These are phyloP conservation scores for Apiospora rasikravindrae DNA, from an alignment of 2,329 filamentous ascomycete species.

Conservation along the genomic window DNA sequence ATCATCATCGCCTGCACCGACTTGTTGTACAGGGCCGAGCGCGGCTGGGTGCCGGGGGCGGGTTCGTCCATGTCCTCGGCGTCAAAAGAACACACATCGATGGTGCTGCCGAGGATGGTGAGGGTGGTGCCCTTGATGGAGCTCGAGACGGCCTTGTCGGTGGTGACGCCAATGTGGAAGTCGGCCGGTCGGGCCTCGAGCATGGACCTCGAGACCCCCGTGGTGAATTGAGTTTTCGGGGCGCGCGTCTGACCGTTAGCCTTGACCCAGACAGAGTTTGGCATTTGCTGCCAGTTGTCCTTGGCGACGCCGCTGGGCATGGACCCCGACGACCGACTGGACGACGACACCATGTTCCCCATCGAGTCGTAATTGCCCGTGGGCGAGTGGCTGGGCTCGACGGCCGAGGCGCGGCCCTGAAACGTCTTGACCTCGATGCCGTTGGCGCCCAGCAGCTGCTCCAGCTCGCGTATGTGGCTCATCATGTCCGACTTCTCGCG, in stretches of 20 bases:
- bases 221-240: conserved; percentile 33
- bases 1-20: conserved; percentile 74
- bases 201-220: conserved; percentile 29
- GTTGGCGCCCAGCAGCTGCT: conserved; percentile 65
- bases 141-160: conserved; percentile 69
- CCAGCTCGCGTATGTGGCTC: conserved; percentile 69
- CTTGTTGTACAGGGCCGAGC: conserved; percentile 66
- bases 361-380: conserved; percentile 16
- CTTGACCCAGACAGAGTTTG: conserved; percentile 42
- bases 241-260: conserved; percentile 24
- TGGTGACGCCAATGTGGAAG: conserved; percentile 69
- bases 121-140: conserved; percentile 77
- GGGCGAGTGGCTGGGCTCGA: conserved; percentile 29
- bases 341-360: not conserved
- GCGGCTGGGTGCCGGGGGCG: conserved; percentile 45
- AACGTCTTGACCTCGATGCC: conserved; percentile 66
- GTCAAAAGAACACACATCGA: conserved; percentile 77
- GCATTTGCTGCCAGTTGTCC: conserved; percentile 43
- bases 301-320: conserved; percentile 23
- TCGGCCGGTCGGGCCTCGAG: conserved; percentile 57
- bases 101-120: conserved; percentile 79
- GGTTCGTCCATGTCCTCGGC: conserved; percentile 70
- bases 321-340: conserved; percentile 1
- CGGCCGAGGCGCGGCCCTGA: conserved; percentile 41
- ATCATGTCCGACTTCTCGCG: conserved; percentile 72